phyloP scores from a whole-genome alignment of 2,329 filamentous ascomycete genomes.

The Coleophoma crateriformis region DNA sequence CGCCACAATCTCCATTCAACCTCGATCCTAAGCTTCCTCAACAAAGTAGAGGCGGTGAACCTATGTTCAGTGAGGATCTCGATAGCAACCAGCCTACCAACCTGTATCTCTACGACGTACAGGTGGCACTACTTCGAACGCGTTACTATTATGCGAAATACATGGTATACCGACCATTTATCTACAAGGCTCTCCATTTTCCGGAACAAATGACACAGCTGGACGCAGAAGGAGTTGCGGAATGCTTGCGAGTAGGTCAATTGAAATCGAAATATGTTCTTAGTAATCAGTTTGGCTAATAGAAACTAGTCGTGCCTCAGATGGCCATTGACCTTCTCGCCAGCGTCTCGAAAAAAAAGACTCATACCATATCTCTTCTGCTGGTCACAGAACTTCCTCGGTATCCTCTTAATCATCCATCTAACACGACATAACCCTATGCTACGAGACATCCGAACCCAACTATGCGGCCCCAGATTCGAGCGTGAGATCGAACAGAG shows the following conservation, averaged over 20 bases:
- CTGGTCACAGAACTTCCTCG: conserved; percentile 57
- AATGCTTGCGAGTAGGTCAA: conserved; percentile 39
- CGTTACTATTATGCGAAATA: conserved; percentile 55
- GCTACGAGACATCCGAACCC: conserved; percentile 41
- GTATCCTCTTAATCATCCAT: conserved; percentile 50
- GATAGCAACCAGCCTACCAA: conserved; percentile 38
- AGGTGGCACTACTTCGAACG: conserved; percentile 50
- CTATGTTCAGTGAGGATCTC: conserved; percentile 42
- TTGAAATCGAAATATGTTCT: not conserved
- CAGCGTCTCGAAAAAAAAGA: conserved; percentile 50
- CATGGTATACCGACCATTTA: conserved; percentile 50
- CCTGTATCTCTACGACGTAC: conserved; percentile 47
- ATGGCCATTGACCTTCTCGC: conserved; percentile 55
- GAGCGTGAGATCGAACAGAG: conserved; percentile 45
- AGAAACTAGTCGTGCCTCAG: conserved; percentile 39
- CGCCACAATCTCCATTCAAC: conserved; percentile 16
- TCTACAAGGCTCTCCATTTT: conserved; percentile 55
- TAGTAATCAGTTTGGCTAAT: not conserved
- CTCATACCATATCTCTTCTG: conserved; percentile 54
- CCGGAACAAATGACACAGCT: conserved; percentile 46
- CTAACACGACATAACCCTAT: conserved; percentile 46
- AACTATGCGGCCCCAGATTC: conserved; percentile 41
- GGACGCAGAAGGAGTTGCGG: conserved; percentile 47
- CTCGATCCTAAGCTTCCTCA: conserved; percentile 6
- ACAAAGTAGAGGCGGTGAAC: conserved; percentile 17